These are phyloP conservation scores for Royoungia palumana DNA, from an alignment of 768 basidiomycete species.

Conservation along the genomic window DNA sequence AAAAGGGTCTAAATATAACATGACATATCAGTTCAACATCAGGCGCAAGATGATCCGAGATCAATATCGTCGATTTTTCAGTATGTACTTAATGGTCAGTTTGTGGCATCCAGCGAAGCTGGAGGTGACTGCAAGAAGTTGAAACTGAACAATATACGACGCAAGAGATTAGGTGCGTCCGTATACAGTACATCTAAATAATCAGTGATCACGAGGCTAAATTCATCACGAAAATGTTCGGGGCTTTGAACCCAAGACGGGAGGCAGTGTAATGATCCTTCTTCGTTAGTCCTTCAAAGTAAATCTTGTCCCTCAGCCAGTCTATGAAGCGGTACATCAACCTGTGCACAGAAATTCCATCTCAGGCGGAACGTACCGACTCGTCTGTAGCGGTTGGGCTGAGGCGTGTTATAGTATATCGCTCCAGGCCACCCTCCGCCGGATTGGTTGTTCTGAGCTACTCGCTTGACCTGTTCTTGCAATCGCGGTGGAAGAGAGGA, in stretches of 20 bases:
- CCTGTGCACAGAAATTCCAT: not conserved
- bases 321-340: slow-evolving; percentile 39
- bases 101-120: not conserved
- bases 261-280: slow-evolving; percentile 56
- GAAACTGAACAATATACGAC: slow-evolving; percentile 6
- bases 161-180: slow-evolving; percentile 8
- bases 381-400: slow-evolving; percentile 52
- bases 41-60: too few relatives aligned
- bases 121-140: not conserved
- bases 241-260: slow-evolving; percentile 72
- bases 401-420: slow-evolving; percentile 46
- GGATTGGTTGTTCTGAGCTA: slow-evolving; percentile 41
- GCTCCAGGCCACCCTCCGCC: slow-evolving; percentile 33
- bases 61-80: too few relatives aligned
- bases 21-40: too few relatives aligned
- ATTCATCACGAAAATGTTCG: slow-evolving; percentile 77
- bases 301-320: slow-evolving; percentile 72
- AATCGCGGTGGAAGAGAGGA: slow-evolving; percentile 53
- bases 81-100: not conserved
- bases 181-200: not conserved
- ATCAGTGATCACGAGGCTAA: slow-evolving; percentile 44
- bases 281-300: slow-evolving; percentile 61
- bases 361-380: slow-evolving; percentile 48
- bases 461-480: slow-evolving; percentile 71
- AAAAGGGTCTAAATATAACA: not conserved